Evolutionary conservation across 2,329 filamentous ascomycete genomes (phyloP).

Genomic region (Cercospora citrullina): DNA sequence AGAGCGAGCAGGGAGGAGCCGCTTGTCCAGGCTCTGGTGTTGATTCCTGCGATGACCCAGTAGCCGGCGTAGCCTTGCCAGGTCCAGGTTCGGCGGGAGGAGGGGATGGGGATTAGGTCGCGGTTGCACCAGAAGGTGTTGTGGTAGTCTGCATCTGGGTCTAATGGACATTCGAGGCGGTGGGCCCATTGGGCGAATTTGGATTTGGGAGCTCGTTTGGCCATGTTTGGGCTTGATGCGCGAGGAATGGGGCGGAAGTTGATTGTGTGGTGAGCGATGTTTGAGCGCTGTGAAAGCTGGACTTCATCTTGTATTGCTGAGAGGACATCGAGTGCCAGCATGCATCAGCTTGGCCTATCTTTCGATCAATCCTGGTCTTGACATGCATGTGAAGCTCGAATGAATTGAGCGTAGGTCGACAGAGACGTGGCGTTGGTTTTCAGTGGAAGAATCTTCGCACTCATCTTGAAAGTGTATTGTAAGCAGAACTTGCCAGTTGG

Average conservation of each 20-base stretch:
- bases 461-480: background rate
- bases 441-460: background rate
- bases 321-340: background rate
- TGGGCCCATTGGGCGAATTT: constrained; percentile 13
- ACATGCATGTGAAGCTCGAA: background rate
- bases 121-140: constrained; percentile 25
- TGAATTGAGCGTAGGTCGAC: background rate
- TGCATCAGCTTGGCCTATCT: background rate
- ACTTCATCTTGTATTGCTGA: background rate
- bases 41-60: constrained; percentile 25
- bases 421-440: background rate
- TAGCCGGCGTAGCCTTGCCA: constrained; percentile 26
- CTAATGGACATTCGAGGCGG: constrained; percentile 20
- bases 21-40: constrained; percentile 23
- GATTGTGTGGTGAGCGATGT: background rate
- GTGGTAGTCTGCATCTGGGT: constrained; percentile 19
- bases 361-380: background rate
- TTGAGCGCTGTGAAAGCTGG: background rate
- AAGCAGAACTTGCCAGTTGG: background rate
- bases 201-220: background rate
- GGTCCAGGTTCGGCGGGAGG: constrained; percentile 20
- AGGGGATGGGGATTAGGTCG: constrained; percentile 21
- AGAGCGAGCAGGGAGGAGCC: constrained; percentile 19
- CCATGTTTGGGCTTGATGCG: background rate
- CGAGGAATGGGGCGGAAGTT: background rate